phyloP scores from a whole-genome alignment of 225 moss, liverwort and hornwort genomes.

The Climacium dendroides region DNA sequence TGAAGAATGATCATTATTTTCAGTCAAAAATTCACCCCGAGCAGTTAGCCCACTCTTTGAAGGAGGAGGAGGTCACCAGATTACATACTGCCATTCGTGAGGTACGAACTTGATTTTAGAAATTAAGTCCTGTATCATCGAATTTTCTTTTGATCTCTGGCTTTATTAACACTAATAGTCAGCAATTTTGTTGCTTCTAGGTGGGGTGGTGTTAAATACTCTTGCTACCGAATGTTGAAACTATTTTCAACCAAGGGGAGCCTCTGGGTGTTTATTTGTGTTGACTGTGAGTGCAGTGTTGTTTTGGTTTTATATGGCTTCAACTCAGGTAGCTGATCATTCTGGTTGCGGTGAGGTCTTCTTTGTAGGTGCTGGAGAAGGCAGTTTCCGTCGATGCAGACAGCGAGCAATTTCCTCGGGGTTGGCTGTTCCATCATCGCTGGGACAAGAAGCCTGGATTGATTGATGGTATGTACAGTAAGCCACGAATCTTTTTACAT shows the following conservation, averaged over 20 bases:
- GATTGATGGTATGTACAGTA: constrained; percentile 33
- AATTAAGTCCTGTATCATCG: not conserved
- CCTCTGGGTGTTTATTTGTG: not conserved
- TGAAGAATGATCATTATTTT: not conserved
- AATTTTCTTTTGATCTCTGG: not conserved
- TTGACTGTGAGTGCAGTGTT: not conserved
- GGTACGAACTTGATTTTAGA: constrained; percentile 9
- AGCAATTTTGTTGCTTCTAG: not conserved
- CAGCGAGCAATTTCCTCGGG: constrained; percentile 46
- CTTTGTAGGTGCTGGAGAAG: constrained; percentile 43
- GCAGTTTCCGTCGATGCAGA: constrained; percentile 53
- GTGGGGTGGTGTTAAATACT: not conserved
- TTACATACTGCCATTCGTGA: constrained; percentile 33
- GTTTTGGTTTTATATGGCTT: not conserved
- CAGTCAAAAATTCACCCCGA: constrained; percentile 69
- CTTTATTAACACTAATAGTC: not conserved
- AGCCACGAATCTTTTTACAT: not conserved
- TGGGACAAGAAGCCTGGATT: constrained; percentile 60
- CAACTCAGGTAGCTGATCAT: not conserved
- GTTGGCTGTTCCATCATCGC: constrained; percentile 65
- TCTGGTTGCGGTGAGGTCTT: not conserved
- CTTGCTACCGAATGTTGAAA: not conserved
- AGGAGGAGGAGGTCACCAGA: constrained; percentile 35
- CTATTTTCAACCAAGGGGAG: not conserved
- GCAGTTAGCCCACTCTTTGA: constrained; percentile 37